Conservation (phyloP, 495 filamentous ascomycete species). For the Neurospora sp. region DNA sequence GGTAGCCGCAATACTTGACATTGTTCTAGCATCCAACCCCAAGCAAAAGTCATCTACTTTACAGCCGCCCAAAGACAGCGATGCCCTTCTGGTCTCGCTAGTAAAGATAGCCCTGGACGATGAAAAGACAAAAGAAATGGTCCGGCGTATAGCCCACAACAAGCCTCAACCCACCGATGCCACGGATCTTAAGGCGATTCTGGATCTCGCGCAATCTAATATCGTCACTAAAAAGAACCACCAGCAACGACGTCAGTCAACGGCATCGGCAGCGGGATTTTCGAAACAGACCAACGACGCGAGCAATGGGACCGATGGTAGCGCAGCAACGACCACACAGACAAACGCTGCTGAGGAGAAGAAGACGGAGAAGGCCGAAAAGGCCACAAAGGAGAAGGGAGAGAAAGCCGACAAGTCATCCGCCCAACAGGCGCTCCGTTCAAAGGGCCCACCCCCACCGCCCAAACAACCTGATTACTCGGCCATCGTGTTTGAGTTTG, state of each 20-base stretch:
- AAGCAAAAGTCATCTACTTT: slow-evolving; percentile 31
- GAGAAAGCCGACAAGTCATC: background rate
- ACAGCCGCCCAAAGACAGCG: slow-evolving; percentile 29
- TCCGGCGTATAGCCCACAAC: slow-evolving; percentile 31
- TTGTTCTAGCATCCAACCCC: slow-evolving; percentile 35
- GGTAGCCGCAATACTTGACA: slow-evolving; percentile 36
- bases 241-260: slow-evolving; percentile 13
- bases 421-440: slow-evolving; percentile 35
- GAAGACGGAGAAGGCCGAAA: background rate
- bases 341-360: slow-evolving; percentile 4
- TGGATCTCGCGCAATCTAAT: slow-evolving; percentile 25
- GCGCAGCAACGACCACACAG: slow-evolving; percentile 16
- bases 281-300: slow-evolving; percentile 14
- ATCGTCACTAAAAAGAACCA: slow-evolving; percentile 19
- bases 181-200: slow-evolving; percentile 29
- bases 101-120: slow-evolving; percentile 36
- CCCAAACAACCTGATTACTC: slow-evolving; percentile 51
- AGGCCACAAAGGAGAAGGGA: background rate
- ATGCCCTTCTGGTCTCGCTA: slow-evolving; percentile 32
- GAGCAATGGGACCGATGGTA: slow-evolving; percentile 14
- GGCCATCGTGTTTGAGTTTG: slow-evolving; percentile 77
- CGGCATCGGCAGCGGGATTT: slow-evolving; percentile 8
- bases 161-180: slow-evolving; percentile 34
- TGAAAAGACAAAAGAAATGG: slow-evolving; percentile 23
- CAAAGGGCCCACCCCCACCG: slow-evolving; percentile 42